phyloP scores from a whole-genome alignment of 352 stramenopile species.

The Pythium dissimile region DNA sequence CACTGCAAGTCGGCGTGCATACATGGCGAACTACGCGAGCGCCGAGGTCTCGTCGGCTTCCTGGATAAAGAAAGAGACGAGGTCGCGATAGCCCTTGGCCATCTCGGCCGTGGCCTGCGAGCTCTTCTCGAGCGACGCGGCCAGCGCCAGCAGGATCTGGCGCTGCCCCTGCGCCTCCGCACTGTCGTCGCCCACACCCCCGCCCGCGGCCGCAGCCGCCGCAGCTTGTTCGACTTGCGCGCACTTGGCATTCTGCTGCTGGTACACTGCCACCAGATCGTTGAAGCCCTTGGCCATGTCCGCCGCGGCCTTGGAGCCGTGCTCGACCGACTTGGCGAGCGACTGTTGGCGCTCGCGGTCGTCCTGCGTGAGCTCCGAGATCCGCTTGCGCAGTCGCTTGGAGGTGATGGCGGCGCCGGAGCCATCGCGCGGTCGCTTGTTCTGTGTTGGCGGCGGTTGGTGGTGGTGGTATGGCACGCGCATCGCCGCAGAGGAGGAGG shows the following conservation, averaged over 20 bases:
- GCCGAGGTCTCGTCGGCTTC: conserved; percentile 15
- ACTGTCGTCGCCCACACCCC: conserved; percentile 2
- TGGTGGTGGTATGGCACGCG: background rate
- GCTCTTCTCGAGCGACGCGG: conserved; percentile 46
- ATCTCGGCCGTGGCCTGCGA: conserved; percentile 35
- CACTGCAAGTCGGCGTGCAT: too few relatives aligned
- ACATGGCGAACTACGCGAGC: background rate
- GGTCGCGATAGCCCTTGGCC: conserved; percentile 25
- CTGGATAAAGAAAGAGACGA: conserved; percentile 23
- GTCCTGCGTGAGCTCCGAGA: conserved; percentile 9
- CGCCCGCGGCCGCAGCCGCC: background rate
- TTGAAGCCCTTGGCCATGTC: conserved; percentile 28
- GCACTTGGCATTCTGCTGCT: conserved; percentile 21
- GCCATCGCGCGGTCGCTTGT: conserved; percentile 11
- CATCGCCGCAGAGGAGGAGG: background rate
- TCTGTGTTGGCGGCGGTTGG: background rate
- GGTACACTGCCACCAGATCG: conserved; percentile 20
- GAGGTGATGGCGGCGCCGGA: background rate
- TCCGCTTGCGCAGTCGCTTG: conserved; percentile 12
- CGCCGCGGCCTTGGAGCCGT: conserved; percentile 43
- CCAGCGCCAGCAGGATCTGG: conserved; percentile 24
- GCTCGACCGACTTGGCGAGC: conserved; percentile 43
- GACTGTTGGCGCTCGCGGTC: conserved; percentile 26
- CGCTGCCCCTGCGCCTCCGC: conserved; percentile 15
- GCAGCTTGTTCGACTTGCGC: conserved; percentile 8